Evolutionary conservation across 345 rosid genomes (phyloP).

Genomic region (Toxicodendron radicans): DNA sequence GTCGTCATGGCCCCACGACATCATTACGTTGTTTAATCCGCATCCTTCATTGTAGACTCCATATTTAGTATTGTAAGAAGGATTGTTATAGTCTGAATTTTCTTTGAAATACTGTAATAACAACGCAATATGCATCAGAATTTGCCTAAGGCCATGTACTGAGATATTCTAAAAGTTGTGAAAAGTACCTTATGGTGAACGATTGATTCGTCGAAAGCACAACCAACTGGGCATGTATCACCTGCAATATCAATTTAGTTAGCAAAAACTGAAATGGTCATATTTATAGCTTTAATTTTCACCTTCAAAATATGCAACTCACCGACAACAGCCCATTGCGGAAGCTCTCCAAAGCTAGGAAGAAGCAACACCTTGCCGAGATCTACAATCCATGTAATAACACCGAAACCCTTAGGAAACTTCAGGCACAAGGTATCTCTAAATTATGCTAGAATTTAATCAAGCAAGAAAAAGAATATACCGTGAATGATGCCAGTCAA

Average conservation of each 20-base stretch:
- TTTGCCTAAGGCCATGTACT: background rate
- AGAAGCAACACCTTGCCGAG: conserved; percentile 82
- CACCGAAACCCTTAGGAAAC: background rate
- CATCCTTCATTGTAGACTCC: conserved; percentile 59
- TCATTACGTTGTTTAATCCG: conserved; percentile 56
- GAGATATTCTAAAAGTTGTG: background rate
- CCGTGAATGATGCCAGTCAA: conserved; percentile 66
- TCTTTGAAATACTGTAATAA: conserved; percentile 48
- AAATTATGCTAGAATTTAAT: background rate
- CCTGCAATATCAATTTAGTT: conserved; percentile 33
- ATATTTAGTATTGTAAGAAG: conserved; percentile 48
- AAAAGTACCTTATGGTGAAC: conserved; percentile 73
- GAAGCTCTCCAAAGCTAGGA: conserved; percentile 73
- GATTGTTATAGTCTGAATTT: conserved; percentile 55
- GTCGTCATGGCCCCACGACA: conserved; percentile 77
- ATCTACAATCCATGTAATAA: conserved; percentile 36
- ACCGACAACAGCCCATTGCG: conserved; percentile 97
- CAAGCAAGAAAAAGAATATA: background rate
- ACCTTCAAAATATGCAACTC: conserved; percentile 16
- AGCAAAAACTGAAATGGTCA: background rate
- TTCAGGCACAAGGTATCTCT: too few relatives aligned
- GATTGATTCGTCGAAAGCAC: conserved; percentile 71
- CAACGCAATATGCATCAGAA: background rate
- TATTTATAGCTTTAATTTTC: background rate
- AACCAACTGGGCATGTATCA: conserved; percentile 83